Evolutionary conservation across 495 filamentous ascomycete genomes (phyloP), one percentile per base, ranked within the genome.

Genomic region (Neurospora sp.): DNA sequence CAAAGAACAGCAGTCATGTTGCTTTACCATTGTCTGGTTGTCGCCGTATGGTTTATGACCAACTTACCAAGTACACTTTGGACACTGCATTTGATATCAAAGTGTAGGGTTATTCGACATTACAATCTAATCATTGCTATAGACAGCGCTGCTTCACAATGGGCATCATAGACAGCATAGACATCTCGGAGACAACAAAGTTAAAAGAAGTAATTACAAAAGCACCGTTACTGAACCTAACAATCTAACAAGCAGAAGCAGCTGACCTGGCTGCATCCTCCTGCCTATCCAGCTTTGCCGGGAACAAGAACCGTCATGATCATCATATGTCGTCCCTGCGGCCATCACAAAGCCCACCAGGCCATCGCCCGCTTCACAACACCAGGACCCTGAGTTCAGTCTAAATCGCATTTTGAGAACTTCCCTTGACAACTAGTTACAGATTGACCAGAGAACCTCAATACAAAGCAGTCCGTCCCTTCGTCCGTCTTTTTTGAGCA

Each of bases 371-470:
- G 14, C 53, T 65, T 65, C 35, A 41, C 40, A 69, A 69, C 20
- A 71, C 41, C 22, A 71, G 44, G 53, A 65, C 71, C 69, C 59
- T 71, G 53, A 74, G 46, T 78, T 81, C 77, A 76, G 80, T 79
- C 80, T 81, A 80, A 73, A 70, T 77, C 71, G 75, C 78, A 79
- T 81, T 79, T 78, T 80, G 72, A 70, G 72, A 76, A 80, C 75
- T 73, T 80, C 75, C 73, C 69, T 35, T 74, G 53, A 77, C 72
- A 71, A 74, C 78, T 80, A 79, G 75, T 73, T 78, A 79, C 78
- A 80, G 71, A 76, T 59, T 73, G 74, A 76, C 73, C 70, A 70
- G 72, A 74, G 70, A 76, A 65, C 42, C 42, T 31, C 70, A 35
- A 65, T 46, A 31, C 31, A 35, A 39, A 35, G 70, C 70, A 46